Percentiles rank a stretch among this genome's conserved stretches.
Conservation (phyloP, 371 early-diverging fungal genomes). For the Mortierella sp. region DNA sequence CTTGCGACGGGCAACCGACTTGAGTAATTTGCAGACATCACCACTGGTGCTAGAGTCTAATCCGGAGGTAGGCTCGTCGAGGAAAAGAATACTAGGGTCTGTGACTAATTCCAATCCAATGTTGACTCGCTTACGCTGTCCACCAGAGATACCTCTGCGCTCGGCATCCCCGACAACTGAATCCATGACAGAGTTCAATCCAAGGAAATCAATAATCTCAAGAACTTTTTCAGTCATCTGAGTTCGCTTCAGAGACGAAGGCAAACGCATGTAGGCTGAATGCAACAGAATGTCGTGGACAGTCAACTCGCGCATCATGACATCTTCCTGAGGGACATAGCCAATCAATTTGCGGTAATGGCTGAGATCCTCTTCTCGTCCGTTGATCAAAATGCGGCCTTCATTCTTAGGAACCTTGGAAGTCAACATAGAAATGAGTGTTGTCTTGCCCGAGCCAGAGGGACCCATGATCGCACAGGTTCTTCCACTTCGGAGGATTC, state of each 20-base stretch:
- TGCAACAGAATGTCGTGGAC: slow-evolving; percentile 66
- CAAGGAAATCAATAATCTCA: slow-evolving; percentile 45
- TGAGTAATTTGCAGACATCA: slow-evolving; percentile 73
- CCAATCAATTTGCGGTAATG: slow-evolving; percentile 76
- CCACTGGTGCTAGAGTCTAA: slow-evolving; percentile 72
- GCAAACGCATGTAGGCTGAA: slow-evolving; percentile 78
- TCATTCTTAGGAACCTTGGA: slow-evolving; percentile 70
- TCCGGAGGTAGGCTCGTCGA: slow-evolving; percentile 96
- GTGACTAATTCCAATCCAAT: slow-evolving; percentile 91
- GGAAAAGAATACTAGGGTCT: slow-evolving; percentile 87
- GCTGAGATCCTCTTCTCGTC: slow-evolving; percentile 63
- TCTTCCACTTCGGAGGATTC: slow-evolving; percentile 63
- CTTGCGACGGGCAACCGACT: slow-evolving; percentile 66
- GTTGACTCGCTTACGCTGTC: slow-evolving; percentile 86
- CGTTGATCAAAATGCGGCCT: slow-evolving; percentile 73
- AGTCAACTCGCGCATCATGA: slow-evolving; percentile 73
- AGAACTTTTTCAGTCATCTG: slow-evolving; percentile 26
- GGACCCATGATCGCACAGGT: slow-evolving; percentile 83
- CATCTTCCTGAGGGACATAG: slow-evolving; percentile 74
- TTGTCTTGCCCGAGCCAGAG: slow-evolving; percentile 77
- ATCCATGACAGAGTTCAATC: slow-evolving; percentile 62
- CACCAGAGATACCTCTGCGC: slow-evolving; percentile 84
- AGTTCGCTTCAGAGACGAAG: slow-evolving; percentile 55
- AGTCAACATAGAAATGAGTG: slow-evolving; percentile 58
- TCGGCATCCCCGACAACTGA: slow-evolving; percentile 78